Conservation (phyloP, 2,329 filamentous ascomycete species). For the Sclerotinia nivalis region DNA sequence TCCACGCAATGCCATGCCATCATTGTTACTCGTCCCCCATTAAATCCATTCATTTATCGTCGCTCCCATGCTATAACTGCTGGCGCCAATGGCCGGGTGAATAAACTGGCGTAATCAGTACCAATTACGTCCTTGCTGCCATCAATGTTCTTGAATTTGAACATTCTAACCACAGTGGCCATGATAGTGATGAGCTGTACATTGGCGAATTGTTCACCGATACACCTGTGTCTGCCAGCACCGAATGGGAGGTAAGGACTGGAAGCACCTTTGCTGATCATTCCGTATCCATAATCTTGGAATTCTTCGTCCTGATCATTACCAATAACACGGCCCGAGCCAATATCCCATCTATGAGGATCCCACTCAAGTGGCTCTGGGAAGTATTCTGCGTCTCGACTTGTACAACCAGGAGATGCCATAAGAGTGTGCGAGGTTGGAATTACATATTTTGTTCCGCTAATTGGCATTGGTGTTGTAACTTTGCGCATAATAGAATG, state of each 20-base stretch:
- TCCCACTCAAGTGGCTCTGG: slow-evolving; percentile 82
- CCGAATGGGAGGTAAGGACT: slow-evolving; percentile 95
- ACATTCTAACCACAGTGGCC: slow-evolving; percentile 71
- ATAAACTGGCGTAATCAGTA: slow-evolving; percentile 69
- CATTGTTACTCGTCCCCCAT: background rate
- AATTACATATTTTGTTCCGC: slow-evolving; percentile 79
- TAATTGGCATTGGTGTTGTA: slow-evolving; percentile 81
- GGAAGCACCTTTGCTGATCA: slow-evolving; percentile 85
- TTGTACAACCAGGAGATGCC: slow-evolving; percentile 80
- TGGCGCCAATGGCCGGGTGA: slow-evolving; percentile 71
- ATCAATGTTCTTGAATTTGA: slow-evolving; percentile 77
- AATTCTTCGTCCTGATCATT: slow-evolving; percentile 66
- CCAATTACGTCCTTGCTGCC: slow-evolving; percentile 68
- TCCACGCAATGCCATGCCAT: slow-evolving; percentile 2
- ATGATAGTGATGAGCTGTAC: slow-evolving; percentile 86
- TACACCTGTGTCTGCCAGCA: slow-evolving; percentile 88
- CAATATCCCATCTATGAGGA: slow-evolving; percentile 84
- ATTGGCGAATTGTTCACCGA: slow-evolving; percentile 96
- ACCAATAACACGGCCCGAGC: slow-evolving; percentile 55
- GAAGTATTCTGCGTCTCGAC: slow-evolving; percentile 72
- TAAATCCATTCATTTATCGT: slow-evolving; percentile 46
- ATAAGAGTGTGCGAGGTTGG: slow-evolving; percentile 80
- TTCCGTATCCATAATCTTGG: slow-evolving; percentile 90
- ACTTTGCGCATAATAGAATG: slow-evolving; percentile 94
- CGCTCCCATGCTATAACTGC: slow-evolving; percentile 75